Evolutionary conservation across 495 filamentous ascomycete genomes (phyloP).

Genomic region (Aspergillus campestris): DNA sequence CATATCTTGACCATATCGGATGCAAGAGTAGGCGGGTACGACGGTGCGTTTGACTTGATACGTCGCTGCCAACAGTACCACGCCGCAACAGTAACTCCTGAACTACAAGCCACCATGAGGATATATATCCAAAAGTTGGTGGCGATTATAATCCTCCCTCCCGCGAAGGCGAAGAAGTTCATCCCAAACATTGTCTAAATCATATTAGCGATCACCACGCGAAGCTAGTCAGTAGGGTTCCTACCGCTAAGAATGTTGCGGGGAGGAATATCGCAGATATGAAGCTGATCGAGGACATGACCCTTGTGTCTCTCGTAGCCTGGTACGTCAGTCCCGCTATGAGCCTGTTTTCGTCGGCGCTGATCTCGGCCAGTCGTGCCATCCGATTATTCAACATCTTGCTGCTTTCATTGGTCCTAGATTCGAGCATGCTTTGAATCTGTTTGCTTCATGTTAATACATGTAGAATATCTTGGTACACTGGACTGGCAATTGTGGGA

Average conservation of each 20-base stretch:
- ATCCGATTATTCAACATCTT: background rate
- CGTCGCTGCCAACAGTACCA: background rate
- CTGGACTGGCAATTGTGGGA: too few species aligned
- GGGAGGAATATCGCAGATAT: background rate
- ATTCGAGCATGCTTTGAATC: background rate
- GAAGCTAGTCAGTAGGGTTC: background rate
- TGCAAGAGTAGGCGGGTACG: background rate
- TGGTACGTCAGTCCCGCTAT: background rate
- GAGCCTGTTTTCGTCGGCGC: background rate
- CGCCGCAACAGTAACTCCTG: background rate
- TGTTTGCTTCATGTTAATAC: background rate
- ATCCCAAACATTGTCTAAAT: background rate
- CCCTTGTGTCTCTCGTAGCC: background rate
- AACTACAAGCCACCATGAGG: background rate
- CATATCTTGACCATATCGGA: background rate
- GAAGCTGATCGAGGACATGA: background rate
- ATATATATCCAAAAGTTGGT: background rate
- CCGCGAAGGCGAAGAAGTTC: background rate
- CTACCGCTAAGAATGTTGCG: background rate
- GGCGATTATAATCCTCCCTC: background rate
- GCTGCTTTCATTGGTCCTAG: background rate
- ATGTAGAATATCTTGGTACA: too few species aligned
- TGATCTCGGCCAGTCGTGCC: background rate
- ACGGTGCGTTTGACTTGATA: background rate
- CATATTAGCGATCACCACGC: background rate